Evolutionary conservation across 2,329 filamentous ascomycete species (phyloP), one percentile per base, ranked within the genome.

Genomic region (Fusarium nygamai): DNA sequence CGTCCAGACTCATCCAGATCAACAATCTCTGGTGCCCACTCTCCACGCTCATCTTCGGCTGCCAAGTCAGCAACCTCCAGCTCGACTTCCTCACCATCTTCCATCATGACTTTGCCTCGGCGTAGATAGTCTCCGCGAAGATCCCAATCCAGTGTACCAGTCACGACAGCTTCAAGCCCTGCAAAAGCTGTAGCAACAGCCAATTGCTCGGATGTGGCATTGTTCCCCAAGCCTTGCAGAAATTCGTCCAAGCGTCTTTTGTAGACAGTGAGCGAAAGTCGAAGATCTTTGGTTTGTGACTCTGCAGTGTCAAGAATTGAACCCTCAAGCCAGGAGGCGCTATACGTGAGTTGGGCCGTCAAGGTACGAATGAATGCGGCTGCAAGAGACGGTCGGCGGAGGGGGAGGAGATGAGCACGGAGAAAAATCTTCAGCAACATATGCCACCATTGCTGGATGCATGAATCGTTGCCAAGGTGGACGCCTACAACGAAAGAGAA

Each of bases 381-480:
- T 17, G 84, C 84, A 38, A 92, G 84, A 1, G 69, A 61, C 0
- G 89, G 89, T 5, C 82, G 81, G 8, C 78, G 75, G 29, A 81
- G 67, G 2, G 84, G 81, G 3, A 92, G 85, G 16, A 75, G 72
- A 75, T 86, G 85, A 5, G 88, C 86, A 33, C 86, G 85, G 53
- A 92, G 84, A 17, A 90, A 75, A 39, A 90, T 77, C 54, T 83
- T 85, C 44, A 88, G 83, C 8, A 87, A 79, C 69, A 90, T 84
- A 75, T 90, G 85, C 83, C 86, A 89, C 90, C 90, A 92, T 70
- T 92, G 89, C 69, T 90, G 88, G 48, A 91, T 82, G 73, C 90
- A 92, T 14, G 88, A 84, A 47, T 88, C 82, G 78, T 91, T 92
- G 46, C 87, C 86, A 3, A 92, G 85, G 62, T 89, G 85, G 78